Conservation (phyloP, 352 stramenopile species). For the Phytophthora kernoviae region DNA sequence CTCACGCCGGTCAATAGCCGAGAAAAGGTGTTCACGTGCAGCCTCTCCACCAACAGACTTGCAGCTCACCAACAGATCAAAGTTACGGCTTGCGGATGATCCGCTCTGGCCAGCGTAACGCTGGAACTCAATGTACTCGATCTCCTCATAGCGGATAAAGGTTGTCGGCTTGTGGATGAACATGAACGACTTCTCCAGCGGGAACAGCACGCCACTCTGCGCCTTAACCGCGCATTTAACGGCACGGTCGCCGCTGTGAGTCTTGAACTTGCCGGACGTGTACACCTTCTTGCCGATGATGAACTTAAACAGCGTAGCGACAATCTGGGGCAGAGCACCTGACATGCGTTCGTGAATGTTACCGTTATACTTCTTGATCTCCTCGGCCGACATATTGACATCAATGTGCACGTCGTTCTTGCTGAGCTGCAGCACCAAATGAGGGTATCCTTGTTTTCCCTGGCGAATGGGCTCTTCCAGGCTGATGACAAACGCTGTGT, state of each 20-base stretch:
- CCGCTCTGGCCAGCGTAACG: constrained; percentile 93
- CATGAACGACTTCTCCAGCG: constrained; percentile 98
- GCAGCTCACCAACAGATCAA: constrained; percentile 95
- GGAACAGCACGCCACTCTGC: constrained; percentile 97
- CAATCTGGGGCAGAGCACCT: constrained; percentile 96
- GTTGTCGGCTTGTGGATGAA: constrained; percentile 99
- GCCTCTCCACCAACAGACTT: constrained; percentile 86
- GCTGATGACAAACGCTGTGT: constrained; percentile 98
- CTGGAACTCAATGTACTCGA: constrained; percentile 98
- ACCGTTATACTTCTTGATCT: constrained; percentile 97
- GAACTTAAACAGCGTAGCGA: constrained; percentile 99
- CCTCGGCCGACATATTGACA: constrained; percentile 97
- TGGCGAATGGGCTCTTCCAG: constrained; percentile 99
- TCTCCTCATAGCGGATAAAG: constrained; percentile 98
- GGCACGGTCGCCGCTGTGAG: constrained; percentile 81
- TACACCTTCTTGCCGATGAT: constrained; percentile 98
- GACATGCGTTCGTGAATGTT: constrained; percentile 97
- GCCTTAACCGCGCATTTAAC: constrained; percentile 94
- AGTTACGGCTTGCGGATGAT: constrained; percentile 93
- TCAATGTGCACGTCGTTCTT: constrained; percentile 87
- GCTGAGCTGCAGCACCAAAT: constrained; percentile 97
- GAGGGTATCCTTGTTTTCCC: constrained; percentile 98
- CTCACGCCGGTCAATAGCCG: constrained; percentile 95
- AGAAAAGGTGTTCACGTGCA: constrained; percentile 93
- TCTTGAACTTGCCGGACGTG: constrained; percentile 92